A percentile compares a stretch with the other conserved stretches of the same genome.
These are phyloP conservation scores for Heterobasidion parviporum DNA, from an alignment of 1,284 basidiomycete genomes.

Conservation along the genomic window DNA sequence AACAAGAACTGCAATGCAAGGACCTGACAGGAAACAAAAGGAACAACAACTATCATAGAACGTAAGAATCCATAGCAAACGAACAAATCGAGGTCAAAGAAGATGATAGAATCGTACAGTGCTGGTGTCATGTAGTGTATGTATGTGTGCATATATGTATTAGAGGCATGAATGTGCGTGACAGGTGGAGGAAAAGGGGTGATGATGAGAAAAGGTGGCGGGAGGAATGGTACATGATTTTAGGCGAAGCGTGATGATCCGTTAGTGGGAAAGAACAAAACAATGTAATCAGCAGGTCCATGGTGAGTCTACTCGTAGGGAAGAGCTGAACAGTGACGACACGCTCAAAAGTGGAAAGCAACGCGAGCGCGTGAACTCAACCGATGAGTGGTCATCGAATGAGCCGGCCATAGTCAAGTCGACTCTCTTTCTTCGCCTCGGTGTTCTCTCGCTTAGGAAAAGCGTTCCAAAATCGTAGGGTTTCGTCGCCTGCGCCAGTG, in stretches of 20 bases:
- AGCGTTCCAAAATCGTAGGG: conserved; percentile 93
- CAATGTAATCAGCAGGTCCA: not conserved
- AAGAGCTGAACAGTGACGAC: not conserved
- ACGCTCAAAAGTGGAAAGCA: not conserved
- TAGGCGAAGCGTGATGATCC: not conserved
- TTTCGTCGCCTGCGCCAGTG: conserved; percentile 97
- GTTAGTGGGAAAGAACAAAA: not conserved
- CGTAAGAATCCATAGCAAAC: not conserved
- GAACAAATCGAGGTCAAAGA: not conserved
- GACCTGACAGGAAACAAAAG: not conserved
- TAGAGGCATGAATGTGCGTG: not conserved
- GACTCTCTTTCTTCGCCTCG: conserved; percentile 36
- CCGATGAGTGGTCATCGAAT: conserved; percentile 40
- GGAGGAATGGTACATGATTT: not conserved
- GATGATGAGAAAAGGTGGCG: not conserved
- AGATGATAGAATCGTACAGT: not conserved
- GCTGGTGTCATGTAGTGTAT: not conserved
- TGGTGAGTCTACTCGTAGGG: not conserved
- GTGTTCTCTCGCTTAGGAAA: conserved; percentile 64
- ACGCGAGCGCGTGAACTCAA: too few species aligned
- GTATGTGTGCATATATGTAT: conserved; percentile 2
- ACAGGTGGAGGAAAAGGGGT: not conserved
- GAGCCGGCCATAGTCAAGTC: conserved; percentile 53
- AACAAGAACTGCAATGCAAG: not conserved
- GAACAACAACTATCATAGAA: not conserved